Base-by-base conservation (phyloP, 495 filamentous ascomycete genomes). In the Daldinia grandis region DNA sequence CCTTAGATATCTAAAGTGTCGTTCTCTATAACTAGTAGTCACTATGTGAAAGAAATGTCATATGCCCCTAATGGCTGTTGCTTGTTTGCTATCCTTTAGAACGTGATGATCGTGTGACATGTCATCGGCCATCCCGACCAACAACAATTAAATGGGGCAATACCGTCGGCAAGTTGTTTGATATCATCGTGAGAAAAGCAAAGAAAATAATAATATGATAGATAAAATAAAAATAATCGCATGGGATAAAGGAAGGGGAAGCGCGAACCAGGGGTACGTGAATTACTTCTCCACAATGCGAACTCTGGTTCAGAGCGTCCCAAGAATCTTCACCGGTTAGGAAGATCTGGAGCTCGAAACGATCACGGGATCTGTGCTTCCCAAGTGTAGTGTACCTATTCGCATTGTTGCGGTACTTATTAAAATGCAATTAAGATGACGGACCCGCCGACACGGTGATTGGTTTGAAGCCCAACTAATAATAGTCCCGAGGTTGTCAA, bases 241-340 rank as follows among this genome's bases (percentile, higher is more conserved):
- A 63, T 31, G 28, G 40, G n/a, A 40, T 27, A 33, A 27, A 31
- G 30, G 27, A 49, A 30, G 58, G 21, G 58, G 24, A 30, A 59
- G 44, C 24, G 56, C 24, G 21, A 28, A 17, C 37, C 35, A 30
- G 37, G 58, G 15, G 17, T 49, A 38, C 28, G 6, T 7, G 24
- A 60, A 55, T 37, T 62, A 9, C 19, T 28, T 70, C 68, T 38
- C 62, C 68, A 70, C 62, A 56, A 66, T 66, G 68, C 68, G 62
- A 71, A 66, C 58, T 49, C 17, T 51, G 62, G 68, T 66, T 62
- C 68, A 37, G 58, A 67, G 35, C 3, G 44, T 66, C 63, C 58
- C 58, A 51, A 62, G 17, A 17, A 57, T 71, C 56, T 66, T 57
- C 62, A 62, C 62, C 57, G 57, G 68, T 49, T 27, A 21, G 44